Evolutionary conservation across 768 basidiomycete genomes (phyloP).

Genomic region (Leccinum subgranulosum): DNA sequence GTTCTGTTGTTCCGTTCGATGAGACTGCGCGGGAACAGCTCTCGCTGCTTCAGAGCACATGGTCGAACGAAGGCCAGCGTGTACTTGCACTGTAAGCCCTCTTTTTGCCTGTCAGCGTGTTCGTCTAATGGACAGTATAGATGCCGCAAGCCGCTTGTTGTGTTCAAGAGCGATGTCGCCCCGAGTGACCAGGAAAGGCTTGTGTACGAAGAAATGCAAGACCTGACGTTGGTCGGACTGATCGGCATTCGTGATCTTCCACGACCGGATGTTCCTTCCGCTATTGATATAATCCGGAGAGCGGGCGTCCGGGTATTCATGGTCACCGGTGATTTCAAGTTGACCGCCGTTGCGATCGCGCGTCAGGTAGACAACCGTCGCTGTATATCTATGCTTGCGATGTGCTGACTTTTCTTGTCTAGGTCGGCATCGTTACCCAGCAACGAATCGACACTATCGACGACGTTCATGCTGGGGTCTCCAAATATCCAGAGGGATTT

Average conservation of each 20-base stretch:
- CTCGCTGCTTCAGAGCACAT: constrained; percentile 34
- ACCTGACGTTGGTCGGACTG: constrained; percentile 48
- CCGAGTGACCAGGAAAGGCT: constrained; percentile 36
- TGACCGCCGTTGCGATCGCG: constrained; percentile 53
- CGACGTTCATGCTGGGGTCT: constrained; percentile 18
- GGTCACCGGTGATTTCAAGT: constrained; percentile 55
- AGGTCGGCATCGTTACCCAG: constrained; percentile 45
- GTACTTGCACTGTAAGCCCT: constrained; percentile 44
- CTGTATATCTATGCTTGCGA: neutral
- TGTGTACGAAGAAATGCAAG: constrained; percentile 35
- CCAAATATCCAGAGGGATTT: neutral
- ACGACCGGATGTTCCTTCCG: constrained; percentile 45
- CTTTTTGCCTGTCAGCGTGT: neutral
- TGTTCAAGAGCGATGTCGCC: constrained; percentile 17
- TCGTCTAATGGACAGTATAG: constrained; percentile 1
- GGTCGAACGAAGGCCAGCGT: constrained; percentile 50
- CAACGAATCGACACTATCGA: constrained; percentile 35
- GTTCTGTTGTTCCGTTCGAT: constrained; percentile 32
- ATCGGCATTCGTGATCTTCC: constrained; percentile 59
- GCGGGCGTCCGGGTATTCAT: constrained; percentile 56
- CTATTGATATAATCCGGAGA: constrained; percentile 44
- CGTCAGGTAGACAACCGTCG: constrained; percentile 35
- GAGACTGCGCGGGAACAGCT: constrained; percentile 19
- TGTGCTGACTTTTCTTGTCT: neutral
- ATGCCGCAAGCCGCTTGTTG: constrained; percentile 29